A percentile compares a stretch with the other conserved stretches of the same genome.
phyloP scores from a whole-genome alignment of 495 filamentous ascomycete species.

The Trichocladium antarcticum region DNA sequence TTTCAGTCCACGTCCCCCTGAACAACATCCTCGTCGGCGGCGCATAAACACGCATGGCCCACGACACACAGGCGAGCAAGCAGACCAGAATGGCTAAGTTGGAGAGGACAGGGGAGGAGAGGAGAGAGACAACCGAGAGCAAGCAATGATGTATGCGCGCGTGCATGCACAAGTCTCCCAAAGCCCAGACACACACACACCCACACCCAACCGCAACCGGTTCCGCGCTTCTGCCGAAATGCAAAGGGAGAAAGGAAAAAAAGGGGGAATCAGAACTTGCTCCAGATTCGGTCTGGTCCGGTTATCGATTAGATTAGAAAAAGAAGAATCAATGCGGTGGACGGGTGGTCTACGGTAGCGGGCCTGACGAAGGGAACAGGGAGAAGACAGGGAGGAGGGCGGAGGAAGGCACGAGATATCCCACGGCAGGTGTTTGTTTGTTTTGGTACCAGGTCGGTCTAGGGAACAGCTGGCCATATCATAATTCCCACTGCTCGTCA shows the following conservation, averaged over 20 bases:
- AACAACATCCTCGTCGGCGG: constrained; percentile 40
- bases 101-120: neutral
- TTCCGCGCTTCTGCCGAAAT: too few relatives aligned
- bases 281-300: too few relatives aligned
- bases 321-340: neutral
- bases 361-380: too few relatives aligned
- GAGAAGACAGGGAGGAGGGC: neutral
- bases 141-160: too few relatives aligned
- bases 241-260: too few relatives aligned
- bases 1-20: constrained; percentile 28
- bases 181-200: too few relatives aligned
- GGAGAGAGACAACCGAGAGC: neutral
- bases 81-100: neutral
- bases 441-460: neutral
- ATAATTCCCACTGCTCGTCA: constrained; percentile 2
- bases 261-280: too few relatives aligned
- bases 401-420: constrained; percentile 2
- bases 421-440: neutral
- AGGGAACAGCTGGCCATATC: neutral
- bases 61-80: neutral
- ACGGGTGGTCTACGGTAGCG: too few relatives aligned
- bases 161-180: too few relatives aligned
- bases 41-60: constrained; percentile 22
- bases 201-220: too few relatives aligned
- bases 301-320: too few relatives aligned